These are phyloP conservation scores for Solanum virginianum DNA, from an alignment of 257 asterid genomes.

Conservation along the genomic window DNA sequence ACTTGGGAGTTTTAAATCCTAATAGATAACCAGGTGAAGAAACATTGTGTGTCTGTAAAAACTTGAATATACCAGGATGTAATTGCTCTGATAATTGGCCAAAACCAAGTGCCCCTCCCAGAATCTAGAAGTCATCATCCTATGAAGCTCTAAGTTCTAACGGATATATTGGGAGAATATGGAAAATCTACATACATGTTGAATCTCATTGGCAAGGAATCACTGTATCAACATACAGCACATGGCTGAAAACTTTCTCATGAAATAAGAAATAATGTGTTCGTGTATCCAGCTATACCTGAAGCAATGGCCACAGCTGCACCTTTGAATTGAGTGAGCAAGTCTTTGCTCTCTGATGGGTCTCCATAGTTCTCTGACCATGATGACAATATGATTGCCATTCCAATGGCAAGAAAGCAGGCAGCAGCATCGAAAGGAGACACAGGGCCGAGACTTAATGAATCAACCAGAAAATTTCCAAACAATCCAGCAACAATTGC, in stretches of 20 bases:
- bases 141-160: not conserved
- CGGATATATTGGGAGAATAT: not conserved
- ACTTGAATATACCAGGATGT: not conserved
- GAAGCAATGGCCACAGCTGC: conserved; percentile 94
- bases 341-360: conserved; percentile 80
- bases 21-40: not conserved
- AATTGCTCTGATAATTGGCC: not conserved
- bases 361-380: conserved; percentile 95
- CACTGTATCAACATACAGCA: not conserved
- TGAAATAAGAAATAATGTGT: not conserved
- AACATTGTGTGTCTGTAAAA: not conserved
- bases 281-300: conserved; percentile 25
- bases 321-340: conserved; percentile 79
- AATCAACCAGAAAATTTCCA: conserved; percentile 79
- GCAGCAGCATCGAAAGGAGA: conserved; percentile 96
- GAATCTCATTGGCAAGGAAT: not conserved
- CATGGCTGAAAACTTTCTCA: not conserved
- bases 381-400: conserved; percentile 77
- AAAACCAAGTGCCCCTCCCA: not conserved
- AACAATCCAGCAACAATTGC: conserved; percentile 85
- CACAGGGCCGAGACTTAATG: conserved; percentile 81
- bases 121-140: not conserved
- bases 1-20: not conserved
- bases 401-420: conserved; percentile 72
- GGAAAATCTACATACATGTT: not conserved